phyloP scores from a whole-genome alignment of 768 basidiomycete genomes.

The Termitomyces eurrhizus region DNA sequence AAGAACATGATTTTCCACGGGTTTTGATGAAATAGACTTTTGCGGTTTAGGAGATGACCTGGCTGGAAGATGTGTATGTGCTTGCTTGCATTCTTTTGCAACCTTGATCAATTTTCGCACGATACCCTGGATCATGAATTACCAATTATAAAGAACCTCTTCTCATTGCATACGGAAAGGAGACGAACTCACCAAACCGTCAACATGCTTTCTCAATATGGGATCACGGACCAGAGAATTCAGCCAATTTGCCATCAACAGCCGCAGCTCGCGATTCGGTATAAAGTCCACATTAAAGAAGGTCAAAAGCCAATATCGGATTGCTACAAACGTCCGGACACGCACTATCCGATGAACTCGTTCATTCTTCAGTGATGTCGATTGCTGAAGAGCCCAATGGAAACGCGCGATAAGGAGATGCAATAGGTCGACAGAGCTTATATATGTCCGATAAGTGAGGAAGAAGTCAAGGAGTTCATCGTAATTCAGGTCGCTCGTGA shows the following conservation, averaged over 20 bases:
- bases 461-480: constrained; percentile 89
- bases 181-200: constrained; percentile 58
- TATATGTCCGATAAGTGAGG: constrained; percentile 86
- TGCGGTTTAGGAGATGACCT: constrained; percentile 26
- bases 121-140: constrained; percentile 49
- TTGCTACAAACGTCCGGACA: constrained; percentile 85
- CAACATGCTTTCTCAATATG: constrained; percentile 58
- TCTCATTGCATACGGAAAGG: not conserved
- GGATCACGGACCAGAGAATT: constrained; percentile 75
- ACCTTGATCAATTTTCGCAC: constrained; percentile 82
- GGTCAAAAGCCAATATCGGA: constrained; percentile 87
- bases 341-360: constrained; percentile 73
- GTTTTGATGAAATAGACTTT: constrained; percentile 30
- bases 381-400: constrained; percentile 74
- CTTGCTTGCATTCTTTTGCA: constrained; percentile 75
- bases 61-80: constrained; percentile 43
- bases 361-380: constrained; percentile 55
- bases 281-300: constrained; percentile 90
- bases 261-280: constrained; percentile 71
- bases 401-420: constrained; percentile 83
- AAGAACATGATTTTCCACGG: constrained; percentile 43
- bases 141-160: constrained; percentile 4
- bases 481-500: constrained; percentile 82
- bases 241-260: constrained; percentile 73
- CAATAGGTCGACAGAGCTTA: constrained; percentile 74